Base-by-base conservation (phyloP, 1,284 basidiomycete species). In the Austroboletus niveus region DNA sequence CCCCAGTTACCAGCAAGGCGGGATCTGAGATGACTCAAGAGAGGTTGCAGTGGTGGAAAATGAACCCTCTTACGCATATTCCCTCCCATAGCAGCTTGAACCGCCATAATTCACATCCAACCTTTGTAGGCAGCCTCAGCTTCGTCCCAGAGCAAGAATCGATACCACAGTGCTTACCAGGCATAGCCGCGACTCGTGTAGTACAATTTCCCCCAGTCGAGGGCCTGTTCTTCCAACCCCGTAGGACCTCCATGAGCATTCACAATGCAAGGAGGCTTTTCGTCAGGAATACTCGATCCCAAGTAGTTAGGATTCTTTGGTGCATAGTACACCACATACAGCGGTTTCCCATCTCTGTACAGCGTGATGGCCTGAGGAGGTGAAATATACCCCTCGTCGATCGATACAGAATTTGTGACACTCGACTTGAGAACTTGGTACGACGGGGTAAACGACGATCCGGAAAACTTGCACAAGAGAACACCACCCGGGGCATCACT, bases 61-160 rank as follows among this genome's bases (percentile, higher is more conserved):
- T 12, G 1, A 8, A 20, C 12, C 8, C 4, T 52, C 34, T 60
- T 31, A 66, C 65, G 65, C 55, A 46, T 70, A 67, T 47, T 66
- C 56, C n/a, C 69, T 62, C 17, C 65, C 65, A 50, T 70, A 70
- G 7, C 69, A 51, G 5, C 64, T 58, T 15, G 65, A 67, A 3
- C 65, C 65, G 1, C 65, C 57, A 36, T 67, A 65, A 9, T 67
- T 67, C 31, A 67, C 67, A 30, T 67, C 69, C 54, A 70, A 30
- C 68, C 64, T 69, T 12, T 44, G 42, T 29, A 10, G 39, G 27
- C n/a, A 24, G 14, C n/a, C 8, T 55, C 14, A 43, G 45, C 17
- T 27, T 40, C 15, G 5, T 43, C 38, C 14, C 4, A 14, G 20
- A 31, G 20, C n/a, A 20, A 12, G 9, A 35, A 35, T 2, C 29